Base-by-base conservation (phyloP, 2,329 filamentous ascomycete species). In the Polychaeton citri region DNA sequence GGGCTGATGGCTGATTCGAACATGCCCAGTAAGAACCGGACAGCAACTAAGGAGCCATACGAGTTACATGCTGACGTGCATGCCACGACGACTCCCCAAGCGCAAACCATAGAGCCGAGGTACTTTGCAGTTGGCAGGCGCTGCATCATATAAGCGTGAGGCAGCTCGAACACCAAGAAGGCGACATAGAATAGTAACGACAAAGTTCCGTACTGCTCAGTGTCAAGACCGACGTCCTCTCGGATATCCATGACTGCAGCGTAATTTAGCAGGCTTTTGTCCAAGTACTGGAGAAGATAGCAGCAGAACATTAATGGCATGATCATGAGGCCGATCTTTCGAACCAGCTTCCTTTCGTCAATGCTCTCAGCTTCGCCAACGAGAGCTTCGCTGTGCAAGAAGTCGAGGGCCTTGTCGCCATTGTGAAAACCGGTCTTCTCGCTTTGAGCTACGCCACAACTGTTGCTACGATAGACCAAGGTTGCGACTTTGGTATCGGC, bases 141-240 rank as follows among this genome's bases (percentile, higher is more conserved):
- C 39, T 68, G 64, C 35, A 68, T 47, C 2, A 63, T 47, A 24
- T 62, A 58, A 8, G 63, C 63, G 0, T 58, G 56, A 1, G 64
- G 65, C 33, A 55, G 65, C 43, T 69, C 64, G 1, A 60, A 61
- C 17, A 58, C 47, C 2, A 68, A 54, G 41, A 67, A 67, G 10
- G 64, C 64, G 41, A 69, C 65, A 44, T 68, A 69, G 45, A 68
- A 69, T 5, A 68, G 66, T 32, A 16, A 30, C 13, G 24, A 58
- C 7, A 69, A 55, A 69, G 68, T 72, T 9, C 63, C 63, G 44
- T 71, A 74, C 36, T 72, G 57, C 38, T 69, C 58, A 8, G 63
- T 63, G 6, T 57, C 43, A 4, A 74, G 54, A 36, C 70, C 51
- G 0, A 65, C 68, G 1, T 61, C 66, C 20, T 64, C 49, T 30